Evolutionary conservation across 768 basidiomycete species (phyloP), one percentile per base, ranked within the genome.

Genomic region (Lactifluus piperatus): DNA sequence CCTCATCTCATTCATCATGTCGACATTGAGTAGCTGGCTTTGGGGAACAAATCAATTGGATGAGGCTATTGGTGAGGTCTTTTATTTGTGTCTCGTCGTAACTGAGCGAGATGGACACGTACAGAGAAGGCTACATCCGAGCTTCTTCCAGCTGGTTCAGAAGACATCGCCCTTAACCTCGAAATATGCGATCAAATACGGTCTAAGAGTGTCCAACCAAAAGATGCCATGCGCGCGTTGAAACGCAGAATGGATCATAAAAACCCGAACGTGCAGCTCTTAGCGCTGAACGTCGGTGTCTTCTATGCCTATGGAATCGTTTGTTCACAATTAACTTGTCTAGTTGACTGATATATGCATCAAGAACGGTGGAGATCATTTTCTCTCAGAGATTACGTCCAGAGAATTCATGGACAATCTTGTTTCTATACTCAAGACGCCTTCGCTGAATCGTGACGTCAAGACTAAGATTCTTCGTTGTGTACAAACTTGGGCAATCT

Each of bases 101-200:
- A 10, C 18, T 9, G 24, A 26, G 13, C 18, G 6, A 46, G 47
- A 53, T 29, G 11, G 27, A 24, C 26, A 29, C 32, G 20, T 20
- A 22, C 71, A 95, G 93, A 94, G 77, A 93, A 90, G 74, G 90
- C 91, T n/a, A 97, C 94, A 16, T 93, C 92, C 4, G 91, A 94
- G 71, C 77, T 92, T 26, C 73, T 92, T 54, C 91, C 93, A 39
- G 79, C 83, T 48, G 88, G 88, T 27, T 75, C 83, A 53, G 91
- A 94, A 70, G 92, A 97, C 71, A 93, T 98, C 39, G 91, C 93
- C 9, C 78, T 93, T 63, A 88, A 88, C 67, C 88, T 99, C 59
- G 93, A 97, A 71, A 91, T 97, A 77, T 93, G 92, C 64, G 97
- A 99, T 73, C 88, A 94, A 72, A 94, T 99, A 70, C 84, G 94